Evolutionary conservation across 345 rosid genomes (phyloP), one percentile per base, ranked within the genome.

Genomic region (Sapria himalayana): DNA sequence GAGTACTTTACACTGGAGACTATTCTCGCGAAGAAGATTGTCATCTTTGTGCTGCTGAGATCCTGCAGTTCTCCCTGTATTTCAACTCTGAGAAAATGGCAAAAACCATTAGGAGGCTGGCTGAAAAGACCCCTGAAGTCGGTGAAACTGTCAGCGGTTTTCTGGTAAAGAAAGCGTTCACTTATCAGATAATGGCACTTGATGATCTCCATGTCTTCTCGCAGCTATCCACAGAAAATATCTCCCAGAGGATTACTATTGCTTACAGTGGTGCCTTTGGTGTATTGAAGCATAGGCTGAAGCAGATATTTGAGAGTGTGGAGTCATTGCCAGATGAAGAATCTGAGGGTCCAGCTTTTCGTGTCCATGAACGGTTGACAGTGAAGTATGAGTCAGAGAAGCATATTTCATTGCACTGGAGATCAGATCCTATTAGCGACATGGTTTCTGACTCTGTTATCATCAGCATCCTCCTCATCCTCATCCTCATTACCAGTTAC

Each of bases 171-270:
- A 81, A 81, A 63, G 89, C 89, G 21, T 86, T 86, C 60, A 68
- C 94, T 32, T 78, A 76, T 55, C 97, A 86, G 67, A 81, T 86
- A 43, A 86, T 86, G 97, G 92, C 92, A 22, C 82, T 92, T 1
- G 97, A 73, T 41, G 97, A 86, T 63, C 92, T 86, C 41, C 92
- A 78, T 58, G 70, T 86, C 22, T 86, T 86, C 66, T 86, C 97
- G 19, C 94, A 86, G 70, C 71, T 86, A 31, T 73, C 89, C 37
- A 78, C 97, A 11, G 81, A 86, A 47, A 73, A 69, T 45, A 46
- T 81, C 39, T 73, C 74, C 29, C 94, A 86, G 60, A 67, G 94
- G 55, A 78, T 76, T 23, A 81, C 85, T 13, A 70, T 81, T 52
- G 92, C 94, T 0, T 86, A 64, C 48, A 29, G 76, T 1, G 85